Conservation (phyloP, 2,329 filamentous ascomycete genomes). For the Fusarium udum region DNA sequence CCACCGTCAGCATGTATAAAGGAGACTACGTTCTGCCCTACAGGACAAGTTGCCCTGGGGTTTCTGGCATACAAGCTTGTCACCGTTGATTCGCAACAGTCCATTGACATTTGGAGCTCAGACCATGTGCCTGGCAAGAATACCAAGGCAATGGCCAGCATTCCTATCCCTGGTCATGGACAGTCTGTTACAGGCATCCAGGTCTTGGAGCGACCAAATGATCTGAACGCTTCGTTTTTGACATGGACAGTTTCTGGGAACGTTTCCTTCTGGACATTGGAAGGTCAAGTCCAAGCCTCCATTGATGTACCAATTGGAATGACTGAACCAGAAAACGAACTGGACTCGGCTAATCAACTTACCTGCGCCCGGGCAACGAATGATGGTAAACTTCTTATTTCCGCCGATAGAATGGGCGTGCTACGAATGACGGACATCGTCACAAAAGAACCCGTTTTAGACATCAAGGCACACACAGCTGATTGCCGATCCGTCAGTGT, state of each 20-base stretch:
- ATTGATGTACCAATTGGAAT: conserved; percentile 77
- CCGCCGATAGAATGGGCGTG: conserved; percentile 88
- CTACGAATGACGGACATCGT: conserved; percentile 74
- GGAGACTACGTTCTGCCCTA: conserved; percentile 50
- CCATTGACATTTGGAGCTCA: conserved; percentile 73
- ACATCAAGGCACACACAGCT: conserved; percentile 85
- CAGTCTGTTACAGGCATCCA: conserved; percentile 79
- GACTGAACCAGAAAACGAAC: conserved; percentile 57
- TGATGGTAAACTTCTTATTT: conserved; percentile 74
- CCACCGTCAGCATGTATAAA: conserved; percentile 50
- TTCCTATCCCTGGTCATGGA: conserved; percentile 70
- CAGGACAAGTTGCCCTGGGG: conserved; percentile 72
- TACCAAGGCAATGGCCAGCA: conserved; percentile 53
- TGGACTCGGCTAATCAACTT: conserved; percentile 66
- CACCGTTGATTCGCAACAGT: conserved; percentile 78
- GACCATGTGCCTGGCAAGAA: conserved; percentile 55
- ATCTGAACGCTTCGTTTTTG: conserved; percentile 76
- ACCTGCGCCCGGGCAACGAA: conserved; percentile 68
- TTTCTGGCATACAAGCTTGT: conserved; percentile 74
- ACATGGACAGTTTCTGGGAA: conserved; percentile 88
- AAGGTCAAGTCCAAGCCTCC: conserved; percentile 73
- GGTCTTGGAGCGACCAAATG: conserved; percentile 67
- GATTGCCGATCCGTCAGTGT: conserved; percentile 86
- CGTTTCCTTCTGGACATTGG: conserved; percentile 82
- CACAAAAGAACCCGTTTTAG: conserved; percentile 69